Evolutionary conservation across 352 stramenopile genomes (phyloP), one percentile per base, ranked within the genome.

Genomic region (Phytophthora litchii): DNA sequence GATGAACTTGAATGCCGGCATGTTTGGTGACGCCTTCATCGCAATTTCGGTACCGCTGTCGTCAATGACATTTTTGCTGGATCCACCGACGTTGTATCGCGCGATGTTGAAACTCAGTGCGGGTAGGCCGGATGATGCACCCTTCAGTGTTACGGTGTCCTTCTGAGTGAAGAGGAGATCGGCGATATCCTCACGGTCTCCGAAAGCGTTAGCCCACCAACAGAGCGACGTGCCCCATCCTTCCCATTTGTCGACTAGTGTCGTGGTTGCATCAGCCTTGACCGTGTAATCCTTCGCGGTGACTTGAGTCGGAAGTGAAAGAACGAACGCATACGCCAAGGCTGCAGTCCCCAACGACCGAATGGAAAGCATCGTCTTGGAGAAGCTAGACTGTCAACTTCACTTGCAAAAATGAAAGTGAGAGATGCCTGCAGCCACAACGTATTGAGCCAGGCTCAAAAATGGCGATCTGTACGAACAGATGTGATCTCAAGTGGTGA

Each of bases 171-270:
- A 88, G 12, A 88, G 50, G 34, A 73, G 46, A 36, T 88, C 78
- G 17, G 76, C 78, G 23, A 88, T 48, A 19, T 88, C 76, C 7
- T 72, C 58, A 29, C 76, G 78, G n/a, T 78, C 54, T 23, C 74
- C 78, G 35, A 88, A 85, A 19, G 70, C 76, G 43, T 88, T 88
- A 17, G 78, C 74, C 69, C 76, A 88, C 78, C 76, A 88, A 51
- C 64, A 78, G 35, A 88, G 74, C 42, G 78, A 86, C 9, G 76
- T 85, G 19, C 78, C 78, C 72, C 72, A 88, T 21, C 76, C 78
- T 73, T 83, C 74, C 78, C 76, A 88, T 1, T 32, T 50, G 7
- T 58, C 36, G 14, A 67, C 34, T 4, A 75, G 17, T 17, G 55
- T 61, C 19, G 54, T 64, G 23, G 25, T 23, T 10, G 51, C 43